phyloP scores from a whole-genome alignment of 2,329 filamentous ascomycete genomes.

The Aspergillus novofumigatus region DNA sequence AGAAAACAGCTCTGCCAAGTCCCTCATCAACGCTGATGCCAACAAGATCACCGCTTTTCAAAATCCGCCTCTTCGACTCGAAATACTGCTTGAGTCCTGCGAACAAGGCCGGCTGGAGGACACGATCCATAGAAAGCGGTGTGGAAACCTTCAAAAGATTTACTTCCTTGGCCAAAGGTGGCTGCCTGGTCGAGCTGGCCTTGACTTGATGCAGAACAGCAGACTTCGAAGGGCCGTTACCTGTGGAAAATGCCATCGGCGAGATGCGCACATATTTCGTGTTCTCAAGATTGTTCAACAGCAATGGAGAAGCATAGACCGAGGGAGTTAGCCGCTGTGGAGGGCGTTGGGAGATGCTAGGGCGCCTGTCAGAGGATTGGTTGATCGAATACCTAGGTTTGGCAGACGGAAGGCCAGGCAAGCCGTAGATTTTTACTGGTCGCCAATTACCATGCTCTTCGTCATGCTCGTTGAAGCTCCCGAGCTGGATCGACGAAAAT shows the following conservation, averaged over 20 bases:
- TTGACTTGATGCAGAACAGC: constrained; percentile 51
- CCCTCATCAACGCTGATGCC: constrained; percentile 84
- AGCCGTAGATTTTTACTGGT: constrained; percentile 80
- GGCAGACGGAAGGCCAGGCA: constrained; percentile 61
- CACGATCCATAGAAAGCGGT: constrained; percentile 78
- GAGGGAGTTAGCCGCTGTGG: constrained; percentile 51
- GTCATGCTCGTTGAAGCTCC: constrained; percentile 40
- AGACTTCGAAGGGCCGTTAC: constrained; percentile 50
- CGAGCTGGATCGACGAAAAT: constrained; percentile 62
- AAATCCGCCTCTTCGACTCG: constrained; percentile 72
- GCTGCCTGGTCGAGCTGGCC: constrained; percentile 43
- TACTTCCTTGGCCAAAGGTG: constrained; percentile 68
- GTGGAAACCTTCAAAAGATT: constrained; percentile 85
- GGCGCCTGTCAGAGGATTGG: constrained; percentile 45
- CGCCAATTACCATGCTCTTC: constrained; percentile 71
- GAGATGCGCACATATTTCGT: constrained; percentile 76
- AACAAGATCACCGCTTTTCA: constrained; percentile 83
- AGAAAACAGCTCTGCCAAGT: constrained; percentile 75
- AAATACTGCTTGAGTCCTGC: constrained; percentile 86
- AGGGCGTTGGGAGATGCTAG: constrained; percentile 51
- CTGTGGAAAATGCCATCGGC: constrained; percentile 42
- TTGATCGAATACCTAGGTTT: constrained; percentile 56
- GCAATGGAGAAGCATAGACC: constrained; percentile 76
- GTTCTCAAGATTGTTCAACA: constrained; percentile 79
- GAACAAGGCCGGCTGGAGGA: constrained; percentile 80